Base-by-base conservation (phyloP, 257 asterid genomes). In the Petunia axillaris region DNA sequence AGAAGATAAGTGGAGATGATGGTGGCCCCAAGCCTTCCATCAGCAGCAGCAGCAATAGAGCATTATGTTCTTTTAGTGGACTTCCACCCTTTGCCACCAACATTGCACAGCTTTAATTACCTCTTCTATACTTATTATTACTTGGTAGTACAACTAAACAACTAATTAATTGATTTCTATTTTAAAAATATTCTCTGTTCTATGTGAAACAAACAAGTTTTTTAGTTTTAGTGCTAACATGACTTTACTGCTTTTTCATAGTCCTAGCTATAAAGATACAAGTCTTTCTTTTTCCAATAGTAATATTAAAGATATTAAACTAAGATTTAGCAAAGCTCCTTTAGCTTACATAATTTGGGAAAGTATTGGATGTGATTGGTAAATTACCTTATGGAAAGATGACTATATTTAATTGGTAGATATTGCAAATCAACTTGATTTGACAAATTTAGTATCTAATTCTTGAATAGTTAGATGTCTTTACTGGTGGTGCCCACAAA, bases 31-130 rank as follows among this genome's bases (percentile, higher is more conserved):
- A 73, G 5, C 7, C 46, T 60, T 78, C 67, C 78, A 75, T 83
- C 82, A 75, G 84, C 81, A 76, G 50, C 78, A 67, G 52, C 43
- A 78, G 50, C 43, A 59, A 60, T 60, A 77, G 59, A 36, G 73
- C 81, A 79, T 74, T 74, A 81, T 71, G 66, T 78, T 78, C 55
- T 60, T 62, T 36, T 41, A 78, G 81, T 86, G 89, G 89, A 81
- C 78, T 38, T 82, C 81, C 85, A 82, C 85, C 86, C 60, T 77
- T 81, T 41, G 44, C 83, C 85, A 86, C 84, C 82, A 86, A 60
- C 85, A 75, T 48, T 66, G 84, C 84, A 58, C 84, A 83, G 59
- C 85, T 79, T 79, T 79, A 78, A 54, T 79, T 86, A 74, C 70
- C 80, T 68, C 40, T 53, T 75, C 35, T n/a, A 43, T 35, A 25